Evolutionary conservation across 2,329 filamentous ascomycete genomes (phyloP), one percentile per base, ranked within the genome.

Genomic region (Didymella exigua): DNA sequence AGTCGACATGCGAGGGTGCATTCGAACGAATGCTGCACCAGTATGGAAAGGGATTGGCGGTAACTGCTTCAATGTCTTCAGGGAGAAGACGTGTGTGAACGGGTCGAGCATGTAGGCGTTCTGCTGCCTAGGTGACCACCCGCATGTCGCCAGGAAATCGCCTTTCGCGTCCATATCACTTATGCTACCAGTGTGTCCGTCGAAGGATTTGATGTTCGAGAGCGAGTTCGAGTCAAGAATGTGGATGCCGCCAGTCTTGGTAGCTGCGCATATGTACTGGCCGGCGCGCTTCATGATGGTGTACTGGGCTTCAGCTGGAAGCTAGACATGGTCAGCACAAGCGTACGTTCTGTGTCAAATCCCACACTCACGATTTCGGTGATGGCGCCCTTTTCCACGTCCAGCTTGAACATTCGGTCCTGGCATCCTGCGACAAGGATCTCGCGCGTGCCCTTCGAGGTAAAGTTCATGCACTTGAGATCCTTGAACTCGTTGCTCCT

Each of bases 81-180:
- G 82, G 70, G 98, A 93, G 70, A 96, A 98, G 29, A 98, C 92
- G 65, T 97, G 96, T 55, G 96, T 91, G 54, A 98, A 87, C 0
- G 92, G 91, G 70, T 99, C 95, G 29, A 96, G 85, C 79, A 96
- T 92, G 60, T 90, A 89, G 34, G 86, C 86, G 30, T 88, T 86
- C 62, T 90, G 82, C 68, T 93, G 91, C 62, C 93, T 86, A 21
- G 91, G 84, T 1, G 93, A 96, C 76, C 91, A 96, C 30, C 95
- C 95, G 74, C 95, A 99, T 4, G 95, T 98, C 19, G 98, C 89
- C 49, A 99, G 86, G 63, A 95, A 95, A 73, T 98, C 93, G 69
- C 95, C 91, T 70, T 95, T 90, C 8, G 93, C 91, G 77, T 99
- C 95, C 90, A 99, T 97, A 73, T 98, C 93, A 74, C 91, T 96